These are phyloP conservation scores for Neurospora discreta DNA, from an alignment of 495 filamentous ascomycete species.

Conservation along the genomic window DNA sequence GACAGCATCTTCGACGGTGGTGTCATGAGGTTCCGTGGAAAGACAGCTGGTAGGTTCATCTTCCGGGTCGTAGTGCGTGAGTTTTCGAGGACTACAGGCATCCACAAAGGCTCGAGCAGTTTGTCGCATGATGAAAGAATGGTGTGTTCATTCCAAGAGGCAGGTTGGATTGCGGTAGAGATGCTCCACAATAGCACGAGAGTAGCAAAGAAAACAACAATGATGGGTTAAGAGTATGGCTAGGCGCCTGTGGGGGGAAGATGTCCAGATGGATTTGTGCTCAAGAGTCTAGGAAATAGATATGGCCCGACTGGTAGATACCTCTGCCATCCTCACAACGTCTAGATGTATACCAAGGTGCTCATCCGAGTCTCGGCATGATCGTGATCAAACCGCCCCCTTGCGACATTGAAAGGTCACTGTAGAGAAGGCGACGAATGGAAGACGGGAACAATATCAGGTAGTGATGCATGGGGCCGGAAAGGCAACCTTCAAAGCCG, in stretches of 20 bases:
- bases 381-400: not conserved
- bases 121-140: not conserved
- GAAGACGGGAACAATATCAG: not conserved
- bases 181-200: not conserved
- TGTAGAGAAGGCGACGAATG: not conserved
- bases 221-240: not conserved
- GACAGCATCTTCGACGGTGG: slow-evolving; percentile 17
- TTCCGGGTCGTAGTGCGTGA: not conserved
- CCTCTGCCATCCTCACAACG: not conserved
- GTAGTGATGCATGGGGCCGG: not conserved
- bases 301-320: not conserved
- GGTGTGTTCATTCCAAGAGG: not conserved
- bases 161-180: not conserved
- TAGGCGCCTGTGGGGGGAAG: not conserved
- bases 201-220: not conserved
- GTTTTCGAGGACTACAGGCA: not conserved
- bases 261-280: not conserved
- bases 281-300: not conserved
- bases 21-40: not conserved
- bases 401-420: not conserved
- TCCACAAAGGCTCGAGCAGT: not conserved
- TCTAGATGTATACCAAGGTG: not conserved
- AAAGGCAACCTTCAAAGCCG: not conserved
- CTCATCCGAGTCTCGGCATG: too few relatives aligned
- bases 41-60: not conserved